phyloP scores from a whole-genome alignment of 805 yeast species.

The Kluyveromyces siamensis region DNA sequence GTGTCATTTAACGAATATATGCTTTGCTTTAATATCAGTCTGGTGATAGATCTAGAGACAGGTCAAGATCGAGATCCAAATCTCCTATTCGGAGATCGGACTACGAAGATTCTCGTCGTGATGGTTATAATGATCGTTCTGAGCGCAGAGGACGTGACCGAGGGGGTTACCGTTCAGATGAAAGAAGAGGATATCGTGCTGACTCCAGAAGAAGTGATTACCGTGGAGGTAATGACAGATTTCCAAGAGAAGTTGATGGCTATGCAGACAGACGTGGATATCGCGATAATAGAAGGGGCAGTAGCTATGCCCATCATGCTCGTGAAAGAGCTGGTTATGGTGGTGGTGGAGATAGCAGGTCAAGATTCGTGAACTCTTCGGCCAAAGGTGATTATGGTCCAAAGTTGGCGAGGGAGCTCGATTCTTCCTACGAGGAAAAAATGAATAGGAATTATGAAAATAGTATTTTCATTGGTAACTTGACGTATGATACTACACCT shows the following conservation, averaged over 20 bases:
- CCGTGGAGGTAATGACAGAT: background rate
- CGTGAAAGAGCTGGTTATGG: constrained; percentile 4
- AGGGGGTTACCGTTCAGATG: constrained; percentile 16
- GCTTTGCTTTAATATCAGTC: constrained; percentile 1
- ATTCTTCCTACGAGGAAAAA: constrained; percentile 29
- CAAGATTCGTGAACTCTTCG: constrained; percentile 7
- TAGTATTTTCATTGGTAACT: constrained; percentile 65
- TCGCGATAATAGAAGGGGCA: constrained; percentile 15
- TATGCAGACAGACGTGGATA: constrained; percentile 1
- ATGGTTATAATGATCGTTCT: constrained; percentile 20
- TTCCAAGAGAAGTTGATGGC: background rate
- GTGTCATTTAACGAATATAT: background rate
- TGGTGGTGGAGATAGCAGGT: constrained; percentile 27
- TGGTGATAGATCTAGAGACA: background rate
- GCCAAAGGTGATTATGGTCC: constrained; percentile 13
- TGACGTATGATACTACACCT: constrained; percentile 57
- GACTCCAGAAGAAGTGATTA: background rate
- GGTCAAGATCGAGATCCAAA: constrained; percentile 12
- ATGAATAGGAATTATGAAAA: constrained; percentile 53
- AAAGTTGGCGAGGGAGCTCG: constrained; percentile 14
- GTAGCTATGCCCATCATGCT: constrained; percentile 10
- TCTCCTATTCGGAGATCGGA: constrained; percentile 13
- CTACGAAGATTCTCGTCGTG: constrained; percentile 20
- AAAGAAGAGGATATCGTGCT: constrained; percentile 1
- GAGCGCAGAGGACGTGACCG: constrained; percentile 18